Evolutionary conservation across 1,284 basidiomycete genomes (phyloP).

Genomic region (Porodaedalea pini): DNA sequence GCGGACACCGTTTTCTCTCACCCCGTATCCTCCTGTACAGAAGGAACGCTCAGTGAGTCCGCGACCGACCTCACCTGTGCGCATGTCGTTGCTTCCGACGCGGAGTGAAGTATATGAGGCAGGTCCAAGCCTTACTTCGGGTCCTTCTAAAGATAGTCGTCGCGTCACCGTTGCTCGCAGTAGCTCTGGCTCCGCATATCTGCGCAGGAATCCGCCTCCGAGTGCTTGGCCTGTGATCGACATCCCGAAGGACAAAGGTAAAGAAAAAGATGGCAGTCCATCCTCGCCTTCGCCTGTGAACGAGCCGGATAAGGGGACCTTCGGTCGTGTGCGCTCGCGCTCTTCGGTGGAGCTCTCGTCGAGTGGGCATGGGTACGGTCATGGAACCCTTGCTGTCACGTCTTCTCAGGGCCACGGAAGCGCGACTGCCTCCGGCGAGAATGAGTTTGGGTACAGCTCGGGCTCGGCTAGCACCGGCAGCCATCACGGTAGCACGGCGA

Average conservation of each 20-base stretch:
- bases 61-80: not conserved
- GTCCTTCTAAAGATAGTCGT: not conserved
- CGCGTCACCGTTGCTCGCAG: not conserved
- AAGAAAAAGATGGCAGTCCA: not conserved
- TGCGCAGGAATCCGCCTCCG: slow-evolving; percentile 4
- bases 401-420: slow-evolving; percentile 19
- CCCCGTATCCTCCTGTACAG: not conserved
- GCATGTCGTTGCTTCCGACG: not conserved
- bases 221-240: slow-evolving; percentile 12
- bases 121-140: too few species aligned
- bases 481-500: not conserved
- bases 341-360: slow-evolving; percentile 15
- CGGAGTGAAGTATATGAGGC: not conserved
- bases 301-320: not conserved
- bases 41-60: slow-evolving; percentile 3
- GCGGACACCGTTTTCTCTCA: not conserved
- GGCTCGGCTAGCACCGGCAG: slow-evolving; percentile 4
- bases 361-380: slow-evolving; percentile 9
- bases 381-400: not conserved
- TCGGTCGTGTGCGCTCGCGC: slow-evolving; percentile 6
- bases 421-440: slow-evolving; percentile 12
- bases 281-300: not conserved
- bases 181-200: not conserved
- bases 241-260: slow-evolving; percentile 4
- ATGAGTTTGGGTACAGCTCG: not conserved